Percentiles rank a stretch among this genome's conserved stretches.
Conservation (phyloP, 2,329 filamentous ascomycete genomes). For the Dactylellina sp. region DNA sequence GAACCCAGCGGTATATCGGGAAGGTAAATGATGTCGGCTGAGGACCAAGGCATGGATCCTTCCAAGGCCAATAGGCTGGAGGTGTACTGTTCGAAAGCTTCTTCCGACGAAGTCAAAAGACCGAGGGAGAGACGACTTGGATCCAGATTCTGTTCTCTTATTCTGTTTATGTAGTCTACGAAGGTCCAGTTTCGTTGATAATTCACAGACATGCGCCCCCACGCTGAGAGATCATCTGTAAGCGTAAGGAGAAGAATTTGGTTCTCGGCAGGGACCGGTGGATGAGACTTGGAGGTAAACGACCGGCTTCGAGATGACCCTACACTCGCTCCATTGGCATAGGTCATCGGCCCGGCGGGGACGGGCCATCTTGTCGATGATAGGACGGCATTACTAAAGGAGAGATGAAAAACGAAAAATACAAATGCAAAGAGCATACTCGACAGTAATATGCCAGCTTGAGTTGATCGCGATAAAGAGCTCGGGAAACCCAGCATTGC, state of each 20-base stretch:
- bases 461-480: neutral
- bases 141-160: neutral
- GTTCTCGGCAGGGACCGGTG: neutral
- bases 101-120: neutral
- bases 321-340: neutral
- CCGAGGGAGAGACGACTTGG: neutral
- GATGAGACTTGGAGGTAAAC: neutral
- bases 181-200: constrained; percentile 16
- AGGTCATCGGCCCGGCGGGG: too few relatives aligned
- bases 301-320: neutral
- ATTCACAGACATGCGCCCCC: constrained; percentile 58
- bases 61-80: neutral
- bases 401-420: neutral
- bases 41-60: constrained; percentile 5
- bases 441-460: neutral
- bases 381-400: too few relatives aligned
- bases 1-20: neutral
- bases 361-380: too few relatives aligned
- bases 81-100: constrained; percentile 5
- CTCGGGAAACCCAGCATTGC: neutral
- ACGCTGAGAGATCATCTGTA: constrained; percentile 60
- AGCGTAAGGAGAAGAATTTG: constrained; percentile 60
- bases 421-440: neutral
- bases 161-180: constrained; percentile 1
- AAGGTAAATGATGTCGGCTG: constrained; percentile 13